Evolutionary conservation across 1,284 basidiomycete species (phyloP).

Genomic region (Porogramme epimiltina): DNA sequence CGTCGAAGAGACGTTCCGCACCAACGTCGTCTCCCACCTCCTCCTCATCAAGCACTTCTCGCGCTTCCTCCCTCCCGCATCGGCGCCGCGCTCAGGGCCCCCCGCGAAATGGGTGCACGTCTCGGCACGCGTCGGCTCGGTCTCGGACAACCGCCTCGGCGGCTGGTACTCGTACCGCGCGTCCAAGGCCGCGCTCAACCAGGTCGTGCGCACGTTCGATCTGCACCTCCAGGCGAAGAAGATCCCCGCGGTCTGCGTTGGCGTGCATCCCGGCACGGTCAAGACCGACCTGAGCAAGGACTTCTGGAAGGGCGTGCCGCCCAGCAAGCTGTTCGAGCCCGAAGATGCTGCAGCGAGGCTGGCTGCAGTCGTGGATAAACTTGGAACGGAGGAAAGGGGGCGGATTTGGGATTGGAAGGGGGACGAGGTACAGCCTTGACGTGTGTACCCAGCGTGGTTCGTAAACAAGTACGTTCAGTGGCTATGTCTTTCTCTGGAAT

Average conservation of each 20-base stretch:
- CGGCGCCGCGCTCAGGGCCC: constrained; percentile 26
- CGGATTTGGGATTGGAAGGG: constrained; percentile 74
- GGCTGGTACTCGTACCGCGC: constrained; percentile 79
- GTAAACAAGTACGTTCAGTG: too few relatives aligned
- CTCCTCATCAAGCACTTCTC: constrained; percentile 66
- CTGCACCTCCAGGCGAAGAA: constrained; percentile 59
- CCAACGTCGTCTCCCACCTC: constrained; percentile 63
- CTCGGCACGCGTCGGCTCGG: constrained; percentile 63
- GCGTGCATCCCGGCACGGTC: constrained; percentile 63
- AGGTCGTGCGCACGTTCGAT: constrained; percentile 70
- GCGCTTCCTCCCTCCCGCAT: constrained; percentile 44
- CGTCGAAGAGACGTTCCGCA: constrained; percentile 51
- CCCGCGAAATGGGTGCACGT: constrained; percentile 64
- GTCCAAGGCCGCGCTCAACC: constrained; percentile 77
- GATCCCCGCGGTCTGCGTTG: constrained; percentile 55
- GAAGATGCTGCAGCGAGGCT: constrained; percentile 62
- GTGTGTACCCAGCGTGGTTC: too few relatives aligned
- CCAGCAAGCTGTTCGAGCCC: constrained; percentile 58
- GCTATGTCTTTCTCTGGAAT: too few relatives aligned
- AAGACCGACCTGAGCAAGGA: constrained; percentile 60
- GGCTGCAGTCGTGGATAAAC: constrained; percentile 51
- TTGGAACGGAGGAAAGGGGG: constrained; percentile 56
- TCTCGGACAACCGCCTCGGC: constrained; percentile 61
- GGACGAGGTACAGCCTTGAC: constrained; percentile 39
- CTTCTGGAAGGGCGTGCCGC: constrained; percentile 40